Evolutionary conservation across 768 basidiomycete species (phyloP).

Genomic region (Leccinum incarnatum): DNA sequence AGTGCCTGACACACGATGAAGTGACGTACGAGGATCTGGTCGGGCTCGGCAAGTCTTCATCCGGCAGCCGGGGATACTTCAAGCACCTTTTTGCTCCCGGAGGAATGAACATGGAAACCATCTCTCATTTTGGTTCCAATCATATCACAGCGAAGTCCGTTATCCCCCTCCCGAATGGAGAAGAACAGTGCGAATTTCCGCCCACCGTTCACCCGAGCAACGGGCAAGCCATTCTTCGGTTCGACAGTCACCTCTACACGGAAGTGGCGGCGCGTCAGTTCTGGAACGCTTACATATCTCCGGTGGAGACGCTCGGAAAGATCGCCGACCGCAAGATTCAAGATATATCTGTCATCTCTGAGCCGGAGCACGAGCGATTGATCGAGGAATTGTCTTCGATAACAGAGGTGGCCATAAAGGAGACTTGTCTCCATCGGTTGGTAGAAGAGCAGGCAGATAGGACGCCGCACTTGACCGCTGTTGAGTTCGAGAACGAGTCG

Average conservation of each 20-base stretch:
- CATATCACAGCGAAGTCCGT: slow-evolving; percentile 16
- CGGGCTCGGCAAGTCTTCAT: slow-evolving; percentile 23
- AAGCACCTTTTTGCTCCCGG: slow-evolving; percentile 31
- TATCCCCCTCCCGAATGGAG: slow-evolving; percentile 27
- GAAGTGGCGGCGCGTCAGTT: slow-evolving; percentile 30
- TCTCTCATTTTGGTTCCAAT: slow-evolving; percentile 18
- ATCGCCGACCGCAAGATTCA: slow-evolving; percentile 11
- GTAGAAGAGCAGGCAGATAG: slow-evolving; percentile 18
- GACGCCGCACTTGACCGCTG: slow-evolving; percentile 21
- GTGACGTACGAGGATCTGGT: slow-evolving; percentile 33
- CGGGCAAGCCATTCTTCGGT: slow-evolving; percentile 27
- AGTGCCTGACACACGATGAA: slow-evolving; percentile 25
- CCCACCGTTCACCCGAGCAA: slow-evolving; percentile 26
- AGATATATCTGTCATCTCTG: slow-evolving; percentile 17
- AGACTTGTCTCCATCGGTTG: slow-evolving; percentile 18
- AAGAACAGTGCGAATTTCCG: slow-evolving; percentile 24
- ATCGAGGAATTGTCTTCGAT: slow-evolving; percentile 27
- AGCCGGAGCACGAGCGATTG: slow-evolving; percentile 16
- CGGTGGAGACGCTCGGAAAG: slow-evolving; percentile 24
- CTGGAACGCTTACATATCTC: slow-evolving; percentile 29
- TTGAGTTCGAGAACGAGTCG: slow-evolving; percentile 29
- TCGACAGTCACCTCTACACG: slow-evolving; percentile 29
- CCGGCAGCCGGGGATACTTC: slow-evolving; percentile 28
- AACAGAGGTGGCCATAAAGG: slow-evolving; percentile 9
- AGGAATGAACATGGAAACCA: slow-evolving; percentile 27